phyloP scores from a whole-genome alignment of 352 stramenopile species.

The Phytopythium sindhum region DNA sequence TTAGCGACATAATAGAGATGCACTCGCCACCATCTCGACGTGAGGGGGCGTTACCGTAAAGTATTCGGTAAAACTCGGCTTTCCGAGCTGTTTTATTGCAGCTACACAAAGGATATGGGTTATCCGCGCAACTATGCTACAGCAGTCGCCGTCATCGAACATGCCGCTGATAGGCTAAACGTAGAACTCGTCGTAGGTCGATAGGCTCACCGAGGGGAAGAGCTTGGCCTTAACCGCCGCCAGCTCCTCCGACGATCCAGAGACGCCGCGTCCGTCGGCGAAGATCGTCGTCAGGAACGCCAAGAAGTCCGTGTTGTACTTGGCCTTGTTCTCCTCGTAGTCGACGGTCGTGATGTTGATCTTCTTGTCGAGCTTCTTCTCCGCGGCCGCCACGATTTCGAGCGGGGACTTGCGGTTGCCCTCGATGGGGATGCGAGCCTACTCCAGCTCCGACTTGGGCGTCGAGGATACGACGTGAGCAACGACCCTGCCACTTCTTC shows the following conservation, averaged over 20 bases:
- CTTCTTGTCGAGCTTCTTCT: constrained; percentile 30
- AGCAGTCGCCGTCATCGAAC: background rate
- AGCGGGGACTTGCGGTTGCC: constrained; percentile 17
- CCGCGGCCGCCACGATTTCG: constrained; percentile 16
- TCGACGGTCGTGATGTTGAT: constrained; percentile 15
- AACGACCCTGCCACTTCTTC: constrained; percentile 20
- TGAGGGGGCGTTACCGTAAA: no score
- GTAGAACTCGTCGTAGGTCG: constrained; percentile 17
- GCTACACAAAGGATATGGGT: no score
- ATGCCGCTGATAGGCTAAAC: background rate
- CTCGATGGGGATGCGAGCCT: constrained; percentile 16
- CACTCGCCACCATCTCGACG: no score
- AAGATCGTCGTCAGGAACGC: constrained; percentile 18
- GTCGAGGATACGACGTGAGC: constrained; percentile 18
- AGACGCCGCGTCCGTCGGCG: constrained; percentile 16
- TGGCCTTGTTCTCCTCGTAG: constrained; percentile 26
- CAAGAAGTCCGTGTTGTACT: constrained; percentile 15
- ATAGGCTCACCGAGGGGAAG: constrained; percentile 22
- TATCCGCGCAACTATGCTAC: no score
- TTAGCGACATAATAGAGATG: no score
- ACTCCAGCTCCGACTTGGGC: constrained; percentile 12
- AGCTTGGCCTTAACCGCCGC: constrained; percentile 18
- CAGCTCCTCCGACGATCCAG: constrained; percentile 15
- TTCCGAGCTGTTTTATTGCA: no score
- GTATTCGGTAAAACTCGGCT: no score